Evolutionary conservation across 73 alveolate species (phyloP).

Genomic region (Symbiodinium pilosum): DNA sequence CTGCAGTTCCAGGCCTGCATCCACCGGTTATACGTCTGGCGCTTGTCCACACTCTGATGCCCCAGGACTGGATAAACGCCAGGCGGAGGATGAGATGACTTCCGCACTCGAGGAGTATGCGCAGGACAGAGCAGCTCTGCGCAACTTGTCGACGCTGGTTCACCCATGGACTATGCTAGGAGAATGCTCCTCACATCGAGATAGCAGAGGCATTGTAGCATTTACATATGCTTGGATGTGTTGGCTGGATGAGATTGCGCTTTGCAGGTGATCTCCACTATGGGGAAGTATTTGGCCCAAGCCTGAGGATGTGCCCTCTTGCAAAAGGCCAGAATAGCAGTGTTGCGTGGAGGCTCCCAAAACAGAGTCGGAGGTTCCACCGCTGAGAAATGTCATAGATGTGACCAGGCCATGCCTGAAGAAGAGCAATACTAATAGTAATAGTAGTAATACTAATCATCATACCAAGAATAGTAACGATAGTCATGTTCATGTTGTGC

Average conservation of each 20-base stretch:
- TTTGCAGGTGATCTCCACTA: conserved; percentile 43
- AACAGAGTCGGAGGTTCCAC: neutral
- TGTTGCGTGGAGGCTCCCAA: neutral
- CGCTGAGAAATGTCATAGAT: neutral
- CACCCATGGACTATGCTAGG: neutral
- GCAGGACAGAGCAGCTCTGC: conserved; percentile 2
- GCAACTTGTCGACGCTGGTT: neutral
- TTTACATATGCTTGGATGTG: neutral
- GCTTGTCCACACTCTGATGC: neutral
- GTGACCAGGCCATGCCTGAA: neutral
- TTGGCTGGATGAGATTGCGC: too few species aligned
- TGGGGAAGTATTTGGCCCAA: conserved; percentile 66
- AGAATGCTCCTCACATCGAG: conserved; percentile 76
- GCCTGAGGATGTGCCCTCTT: neutral
- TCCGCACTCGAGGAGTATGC: conserved; percentile 75
- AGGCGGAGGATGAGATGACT: conserved; percentile 73
- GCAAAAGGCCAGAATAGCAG: neutral
- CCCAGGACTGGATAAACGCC: conserved; percentile 13
- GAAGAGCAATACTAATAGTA: neutral
- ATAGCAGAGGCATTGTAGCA: conserved; percentile 22
- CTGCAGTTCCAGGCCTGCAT: conserved; percentile 59
- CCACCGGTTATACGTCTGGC: neutral
- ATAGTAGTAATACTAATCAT: too few species aligned
- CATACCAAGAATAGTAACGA: too few species aligned
- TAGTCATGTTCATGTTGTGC: too few species aligned